Evolutionary conservation across 257 asterid genomes (phyloP).

Genomic region (Oldenlandia corymbosa): DNA sequence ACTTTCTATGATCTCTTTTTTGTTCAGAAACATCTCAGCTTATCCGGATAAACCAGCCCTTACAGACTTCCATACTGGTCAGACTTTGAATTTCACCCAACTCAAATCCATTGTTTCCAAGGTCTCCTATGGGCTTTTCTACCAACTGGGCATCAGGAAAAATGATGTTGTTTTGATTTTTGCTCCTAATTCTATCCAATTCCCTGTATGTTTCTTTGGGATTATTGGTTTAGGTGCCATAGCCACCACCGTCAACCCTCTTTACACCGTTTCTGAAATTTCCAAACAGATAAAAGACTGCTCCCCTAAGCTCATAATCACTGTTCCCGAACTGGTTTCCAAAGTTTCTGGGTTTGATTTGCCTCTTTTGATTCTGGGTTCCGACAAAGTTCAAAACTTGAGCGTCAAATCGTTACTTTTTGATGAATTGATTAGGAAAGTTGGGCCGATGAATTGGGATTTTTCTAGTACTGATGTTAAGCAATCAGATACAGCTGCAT

Average conservation of each 20-base stretch:
- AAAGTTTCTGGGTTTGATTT: conserved; percentile 51
- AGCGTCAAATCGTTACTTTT: conserved; percentile 29
- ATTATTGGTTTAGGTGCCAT: conserved; percentile 61
- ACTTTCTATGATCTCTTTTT: conserved; percentile 59
- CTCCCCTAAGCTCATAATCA: conserved; percentile 60
- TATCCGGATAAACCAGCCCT: conserved; percentile 63
- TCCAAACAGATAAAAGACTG: conserved; percentile 73
- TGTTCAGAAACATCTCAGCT: conserved; percentile 65
- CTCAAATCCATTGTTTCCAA: conserved; percentile 53
- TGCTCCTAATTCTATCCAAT: conserved; percentile 71
- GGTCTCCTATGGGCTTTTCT: conserved; percentile 47
- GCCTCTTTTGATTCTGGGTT: conserved; percentile 52
- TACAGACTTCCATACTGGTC: conserved; percentile 45
- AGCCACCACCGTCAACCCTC: conserved; percentile 78
- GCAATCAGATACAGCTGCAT: conserved; percentile 62
- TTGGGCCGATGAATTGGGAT: conserved; percentile 41
- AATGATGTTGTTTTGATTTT: conserved; percentile 66
- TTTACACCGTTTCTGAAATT: conserved; percentile 59
- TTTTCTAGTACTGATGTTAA: conserved; percentile 21
- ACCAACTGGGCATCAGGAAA: conserved; percentile 56
- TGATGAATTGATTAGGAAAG: conserved; percentile 40
- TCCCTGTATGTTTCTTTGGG: conserved; percentile 59
- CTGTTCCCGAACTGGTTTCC: conserved; percentile 53
- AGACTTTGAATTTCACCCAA: conserved; percentile 42
- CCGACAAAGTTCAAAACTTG: conserved; percentile 11